Conservation (phyloP, 2,329 filamentous ascomycete genomes). For the Pleoardoris graminearum region DNA sequence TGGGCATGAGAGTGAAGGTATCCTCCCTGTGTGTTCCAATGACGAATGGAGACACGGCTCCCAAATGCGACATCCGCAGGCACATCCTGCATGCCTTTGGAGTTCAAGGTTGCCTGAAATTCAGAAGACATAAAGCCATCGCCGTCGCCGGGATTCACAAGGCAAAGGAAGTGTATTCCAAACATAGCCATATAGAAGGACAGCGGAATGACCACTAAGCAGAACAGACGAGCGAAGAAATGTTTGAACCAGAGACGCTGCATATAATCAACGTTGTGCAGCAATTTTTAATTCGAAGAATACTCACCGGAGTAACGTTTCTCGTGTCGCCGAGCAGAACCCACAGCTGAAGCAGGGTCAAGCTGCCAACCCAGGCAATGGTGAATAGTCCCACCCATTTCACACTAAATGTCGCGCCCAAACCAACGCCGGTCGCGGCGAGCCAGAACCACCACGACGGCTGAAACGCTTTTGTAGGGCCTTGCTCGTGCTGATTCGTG, state of each 20-base stretch:
- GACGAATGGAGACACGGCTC: conserved; percentile 81
- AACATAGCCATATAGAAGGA: conserved; percentile 98
- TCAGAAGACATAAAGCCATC: conserved; percentile 99
- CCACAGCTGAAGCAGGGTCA: conserved; percentile 94
- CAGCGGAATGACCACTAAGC: conserved; percentile 83
- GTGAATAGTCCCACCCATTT: conserved; percentile 99
- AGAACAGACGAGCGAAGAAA: conserved; percentile 87
- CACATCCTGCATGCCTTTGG: conserved; percentile 93
- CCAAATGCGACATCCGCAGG: conserved; percentile 90
- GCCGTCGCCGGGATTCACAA: conserved; percentile 92
- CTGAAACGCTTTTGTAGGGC: conserved; percentile 83
- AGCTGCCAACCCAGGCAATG: conserved; percentile 92
- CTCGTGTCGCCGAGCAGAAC: conserved; percentile 86
- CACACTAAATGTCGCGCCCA: conserved; percentile 90
- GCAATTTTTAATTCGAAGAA: not conserved
- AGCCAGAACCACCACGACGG: conserved; percentile 99
- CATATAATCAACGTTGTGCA: not conserved
- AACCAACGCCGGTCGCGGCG: conserved; percentile 77
- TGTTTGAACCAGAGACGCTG: conserved; percentile 88
- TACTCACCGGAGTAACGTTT: conserved; percentile 75
- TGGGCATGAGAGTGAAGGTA: conserved; percentile 96
- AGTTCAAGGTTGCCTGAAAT: conserved; percentile 96
- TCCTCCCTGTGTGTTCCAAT: conserved; percentile 96
- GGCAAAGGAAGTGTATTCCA: conserved; percentile 90
- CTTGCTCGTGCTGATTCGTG: conserved; percentile 94